A percentile compares a stretch with the other conserved stretches of the same genome.
Conservation (phyloP, 202 grass and related monocot genomes). For the Panicum hallii region DNA sequence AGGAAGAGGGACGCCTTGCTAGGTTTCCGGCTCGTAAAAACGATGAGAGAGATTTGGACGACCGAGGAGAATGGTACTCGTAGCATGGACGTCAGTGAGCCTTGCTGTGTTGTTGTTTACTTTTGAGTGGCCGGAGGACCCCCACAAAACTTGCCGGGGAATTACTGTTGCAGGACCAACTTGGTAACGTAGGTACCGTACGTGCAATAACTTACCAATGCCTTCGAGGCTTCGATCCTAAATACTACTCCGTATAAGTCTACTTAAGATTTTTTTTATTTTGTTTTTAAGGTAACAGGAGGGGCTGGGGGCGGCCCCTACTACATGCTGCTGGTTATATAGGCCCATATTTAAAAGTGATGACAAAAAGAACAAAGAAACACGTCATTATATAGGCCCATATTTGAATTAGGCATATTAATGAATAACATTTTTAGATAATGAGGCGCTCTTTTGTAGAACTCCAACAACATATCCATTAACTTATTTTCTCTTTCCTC, state of each 20-base stretch:
- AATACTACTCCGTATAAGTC: neutral
- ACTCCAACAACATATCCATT: no score
- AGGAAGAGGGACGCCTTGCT: neutral
- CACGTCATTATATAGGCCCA: no score
- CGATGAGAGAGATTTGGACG: neutral
- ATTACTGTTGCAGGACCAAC: neutral
- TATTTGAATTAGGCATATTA: no score
- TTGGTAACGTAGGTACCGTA: neutral
- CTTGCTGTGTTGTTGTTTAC: neutral
- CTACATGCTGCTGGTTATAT: no score
- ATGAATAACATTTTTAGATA: no score
- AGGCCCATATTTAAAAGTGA: no score
- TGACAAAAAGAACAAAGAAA: no score
- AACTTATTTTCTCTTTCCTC: no score
- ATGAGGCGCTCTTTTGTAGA: no score
- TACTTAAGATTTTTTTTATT: neutral
- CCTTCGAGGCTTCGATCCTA: neutral
- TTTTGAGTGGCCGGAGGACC: neutral
- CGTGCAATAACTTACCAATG: neutral
- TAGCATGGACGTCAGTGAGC: constrained; percentile 8
- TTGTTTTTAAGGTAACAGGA: no score
- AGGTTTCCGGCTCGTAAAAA: constrained; percentile 8
- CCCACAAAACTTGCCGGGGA: neutral
- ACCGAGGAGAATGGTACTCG: neutral
- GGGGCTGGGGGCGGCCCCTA: no score